These are phyloP conservation scores for Chlorociboria aeruginascens DNA, from an alignment of 495 filamentous ascomycete genomes.

Conservation along the genomic window DNA sequence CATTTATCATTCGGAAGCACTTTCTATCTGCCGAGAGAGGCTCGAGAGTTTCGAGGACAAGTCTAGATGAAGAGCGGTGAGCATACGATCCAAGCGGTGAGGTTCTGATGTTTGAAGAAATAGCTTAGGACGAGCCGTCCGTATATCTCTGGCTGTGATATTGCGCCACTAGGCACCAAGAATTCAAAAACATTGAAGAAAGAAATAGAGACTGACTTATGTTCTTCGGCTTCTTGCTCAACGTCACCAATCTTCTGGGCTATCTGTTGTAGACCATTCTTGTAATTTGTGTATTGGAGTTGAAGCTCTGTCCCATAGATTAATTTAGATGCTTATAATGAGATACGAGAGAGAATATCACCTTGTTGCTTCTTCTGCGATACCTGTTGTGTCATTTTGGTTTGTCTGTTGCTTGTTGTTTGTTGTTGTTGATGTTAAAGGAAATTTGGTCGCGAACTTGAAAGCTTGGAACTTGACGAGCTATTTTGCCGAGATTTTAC, in stretches of 20 bases:
- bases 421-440: not conserved
- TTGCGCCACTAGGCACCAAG: no score
- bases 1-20: conserved; percentile 98
- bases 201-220: conserved; percentile 58
- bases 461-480: not conserved
- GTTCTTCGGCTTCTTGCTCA: conserved; percentile 92
- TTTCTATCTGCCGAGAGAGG: conserved; percentile 79
- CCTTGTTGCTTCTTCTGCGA: conserved; percentile 72
- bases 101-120: not conserved
- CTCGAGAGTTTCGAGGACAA: conserved; percentile 87
- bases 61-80: conserved; percentile 38
- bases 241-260: conserved; percentile 95
- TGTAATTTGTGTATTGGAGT: conserved; percentile 86
- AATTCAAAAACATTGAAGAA: not conserved
- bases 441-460: not conserved
- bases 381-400: conserved; percentile 19
- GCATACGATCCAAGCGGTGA: conserved; percentile 14
- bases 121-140: not conserved
- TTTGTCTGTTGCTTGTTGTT: no score
- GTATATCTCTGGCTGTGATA: no score
- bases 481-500: not conserved
- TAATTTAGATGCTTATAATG: not conserved
- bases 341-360: conserved; percentile 24
- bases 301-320: conserved; percentile 61
- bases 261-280: conserved; percentile 85